Base-by-base conservation (phyloP, 306 rosid species). In the Fragaria ananassa region DNA sequence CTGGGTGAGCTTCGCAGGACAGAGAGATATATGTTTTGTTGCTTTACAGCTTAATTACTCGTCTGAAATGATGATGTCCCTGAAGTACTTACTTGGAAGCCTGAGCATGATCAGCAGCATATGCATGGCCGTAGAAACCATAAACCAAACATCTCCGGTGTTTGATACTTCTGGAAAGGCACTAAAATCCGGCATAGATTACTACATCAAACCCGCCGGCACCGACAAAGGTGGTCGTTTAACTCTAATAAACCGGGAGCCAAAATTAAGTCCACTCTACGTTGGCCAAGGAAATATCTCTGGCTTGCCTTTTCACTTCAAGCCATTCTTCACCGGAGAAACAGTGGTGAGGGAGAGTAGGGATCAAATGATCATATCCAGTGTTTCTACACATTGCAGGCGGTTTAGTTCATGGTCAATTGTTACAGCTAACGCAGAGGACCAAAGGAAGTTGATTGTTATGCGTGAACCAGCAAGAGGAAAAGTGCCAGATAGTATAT, bases 171-270 rank as follows among this genome's bases (percentile, higher is more conserved):
- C 74, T 15, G 85, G 88, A 0, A 50, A 63, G 17, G 82, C 96
- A 13, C 76, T 90, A 23, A 42, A 74, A 8, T 63, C 74, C 19
- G 86, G 81, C 3, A 68, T 39, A 25, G 70, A 85, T 0, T 90
- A 90, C 85, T 85, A 85, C 85, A 85, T 90, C 71, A 90, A 77
- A 56, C 93, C 91, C 0, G 91, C 86, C 6, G 80, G 83, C n/a
- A 82, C 93, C 1, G 88, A 86, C 11, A 75, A 1, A n/a, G 91
- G 96, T 0, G 89, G 89, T 17, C 81, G 76, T 11, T 65, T 86
- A 76, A 80, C 89, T 7, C 63, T 90, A 44, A 41, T 90, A 5
- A 0, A 18, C 53, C 69, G 81, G 29, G 85, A 74, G 85, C 76
- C 18, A 11, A 19, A 0, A 0, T 51, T 86, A 1, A 86, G 93